Evolutionary conservation across 176 grass and related monocot genomes (phyloP), one percentile per base, ranked within the genome.

Genomic region (Avena eriantha): DNA sequence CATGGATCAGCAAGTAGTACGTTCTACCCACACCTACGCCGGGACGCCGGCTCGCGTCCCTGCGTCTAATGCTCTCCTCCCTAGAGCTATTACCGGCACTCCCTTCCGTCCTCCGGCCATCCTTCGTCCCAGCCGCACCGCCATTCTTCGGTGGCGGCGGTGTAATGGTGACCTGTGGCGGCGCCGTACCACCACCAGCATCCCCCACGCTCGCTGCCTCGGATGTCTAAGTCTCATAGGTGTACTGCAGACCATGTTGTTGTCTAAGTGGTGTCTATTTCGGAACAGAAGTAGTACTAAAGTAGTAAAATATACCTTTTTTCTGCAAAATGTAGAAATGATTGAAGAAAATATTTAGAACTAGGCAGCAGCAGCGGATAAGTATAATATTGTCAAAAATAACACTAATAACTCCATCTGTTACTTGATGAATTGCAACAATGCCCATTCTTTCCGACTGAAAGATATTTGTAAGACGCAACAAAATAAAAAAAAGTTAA

Each of bases 281-380:
- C 17, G 6, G 29, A 29, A 29, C 33, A 10, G 33, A 70, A 23
- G 64, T 55, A 23, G 64, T 55, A 23, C 0, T 50, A 23, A 69
- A 54, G 24, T 36, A 29, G 29, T 29, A 29, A 22, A 56, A 35
- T 71, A 33, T 83, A 18, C 15, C 8, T 84, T 22, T 61, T 68
- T 10, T 82, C 11, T 82, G 80, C 80, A 82, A 53, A 35, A 69
- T 82, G 29, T 54, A 69, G 8, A 39, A 69, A 83, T 83, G 55
- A 56, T 22, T 71, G 50, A 54, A 55, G 11, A 55, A 82, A 17
- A 83, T 71, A 10, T 43, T 57, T 33, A 57, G 21, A 35, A 68
- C 19, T 35, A 46, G 13, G 34, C 23, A 33, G 24, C 43, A 50
- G 26, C 13, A 54, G 49, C 0, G 4, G 26, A 55, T 56, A 56